These are phyloP conservation scores for Alternaria dauci DNA, from an alignment of 2,329 filamentous ascomycete genomes.

Conservation along the genomic window DNA sequence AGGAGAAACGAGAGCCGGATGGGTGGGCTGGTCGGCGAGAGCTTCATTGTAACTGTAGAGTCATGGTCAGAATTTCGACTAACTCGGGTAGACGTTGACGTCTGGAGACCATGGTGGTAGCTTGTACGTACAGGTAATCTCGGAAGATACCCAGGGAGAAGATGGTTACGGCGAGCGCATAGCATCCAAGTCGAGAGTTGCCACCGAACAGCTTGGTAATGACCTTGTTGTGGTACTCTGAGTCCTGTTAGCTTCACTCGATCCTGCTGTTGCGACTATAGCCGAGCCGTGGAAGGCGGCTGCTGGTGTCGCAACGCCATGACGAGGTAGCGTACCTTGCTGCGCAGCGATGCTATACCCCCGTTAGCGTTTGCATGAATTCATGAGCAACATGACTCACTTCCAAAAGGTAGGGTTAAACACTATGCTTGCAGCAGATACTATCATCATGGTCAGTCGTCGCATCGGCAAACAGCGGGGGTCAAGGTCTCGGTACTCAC, in stretches of 20 bases:
- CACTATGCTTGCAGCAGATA: conserved; percentile 80
- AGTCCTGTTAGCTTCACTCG: conserved; percentile 7
- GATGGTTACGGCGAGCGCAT: conserved; percentile 85
- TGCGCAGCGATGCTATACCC: conserved; percentile 77
- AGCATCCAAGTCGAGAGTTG: conserved; percentile 81
- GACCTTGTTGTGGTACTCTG: conserved; percentile 91
- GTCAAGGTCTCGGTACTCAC: conserved; percentile 45
- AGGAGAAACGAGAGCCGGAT: conserved; percentile 73
- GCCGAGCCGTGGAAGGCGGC: background rate
- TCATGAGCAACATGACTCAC: conserved; percentile 59
- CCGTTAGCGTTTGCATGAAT: conserved; percentile 6
- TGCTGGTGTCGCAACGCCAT: background rate
- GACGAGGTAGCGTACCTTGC: conserved; percentile 66
- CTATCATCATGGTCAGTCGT: conserved; percentile 56
- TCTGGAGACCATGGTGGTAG: background rate
- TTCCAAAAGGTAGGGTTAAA: conserved; percentile 99
- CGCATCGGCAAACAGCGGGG: conserved; percentile 5
- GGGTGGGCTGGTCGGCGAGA: conserved; percentile 76
- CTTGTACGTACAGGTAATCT: conserved; percentile 63
- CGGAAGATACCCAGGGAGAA: conserved; percentile 91
- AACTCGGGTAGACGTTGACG: background rate
- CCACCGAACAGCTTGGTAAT: conserved; percentile 87
- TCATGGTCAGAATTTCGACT: conserved; percentile 4
- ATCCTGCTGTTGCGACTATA: background rate
- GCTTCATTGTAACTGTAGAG: conserved; percentile 79